phyloP scores from a whole-genome alignment of 2,329 filamentous ascomycete species.

The Fusarium multiceps region DNA sequence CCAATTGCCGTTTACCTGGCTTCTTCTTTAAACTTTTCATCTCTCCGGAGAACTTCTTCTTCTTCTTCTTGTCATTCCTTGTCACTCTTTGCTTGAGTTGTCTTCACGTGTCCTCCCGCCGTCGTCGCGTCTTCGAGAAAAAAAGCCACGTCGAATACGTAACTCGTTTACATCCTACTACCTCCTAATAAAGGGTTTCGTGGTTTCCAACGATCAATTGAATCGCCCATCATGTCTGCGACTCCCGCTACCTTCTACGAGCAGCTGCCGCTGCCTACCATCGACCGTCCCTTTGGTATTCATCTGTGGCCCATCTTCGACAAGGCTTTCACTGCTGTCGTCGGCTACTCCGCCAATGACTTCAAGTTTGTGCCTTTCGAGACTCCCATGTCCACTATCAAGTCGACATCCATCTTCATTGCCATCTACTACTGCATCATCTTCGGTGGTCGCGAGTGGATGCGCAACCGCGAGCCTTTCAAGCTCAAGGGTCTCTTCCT shows the following conservation, averaged over 20 bases:
- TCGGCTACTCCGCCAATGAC: conserved; percentile 85
- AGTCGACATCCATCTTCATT: conserved; percentile 82
- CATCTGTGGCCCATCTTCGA: conserved; percentile 95
- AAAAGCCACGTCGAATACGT: conserved; percentile 39
- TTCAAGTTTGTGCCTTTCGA: conserved; percentile 85
- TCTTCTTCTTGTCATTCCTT: conserved; percentile 55
- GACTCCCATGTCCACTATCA: conserved; percentile 91
- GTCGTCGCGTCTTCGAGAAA: conserved; percentile 39
- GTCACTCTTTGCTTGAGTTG: conserved; percentile 37
- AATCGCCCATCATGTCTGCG: conserved; percentile 51
- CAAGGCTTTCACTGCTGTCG: conserved; percentile 80
- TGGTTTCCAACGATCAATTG: conserved; percentile 17
- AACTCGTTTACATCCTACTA: conserved; percentile 19
- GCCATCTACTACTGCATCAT: conserved; percentile 92
- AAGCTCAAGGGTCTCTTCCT: conserved; percentile 92
- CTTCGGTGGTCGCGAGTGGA: conserved; percentile 90
- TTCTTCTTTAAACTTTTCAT: conserved; percentile 33
- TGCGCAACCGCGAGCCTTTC: conserved; percentile 87
- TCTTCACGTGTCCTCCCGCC: conserved; percentile 45
- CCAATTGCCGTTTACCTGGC: conserved; percentile 37
- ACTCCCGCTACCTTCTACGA: conserved; percentile 61
- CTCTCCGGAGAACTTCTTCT: conserved; percentile 47
- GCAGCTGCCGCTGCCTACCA: conserved; percentile 75
- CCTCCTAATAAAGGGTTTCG: conserved; percentile 29
- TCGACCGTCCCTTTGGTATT: conserved; percentile 93